Base-by-base conservation (phyloP, 257 asterid genomes). In the Orobanche coerulescens region DNA sequence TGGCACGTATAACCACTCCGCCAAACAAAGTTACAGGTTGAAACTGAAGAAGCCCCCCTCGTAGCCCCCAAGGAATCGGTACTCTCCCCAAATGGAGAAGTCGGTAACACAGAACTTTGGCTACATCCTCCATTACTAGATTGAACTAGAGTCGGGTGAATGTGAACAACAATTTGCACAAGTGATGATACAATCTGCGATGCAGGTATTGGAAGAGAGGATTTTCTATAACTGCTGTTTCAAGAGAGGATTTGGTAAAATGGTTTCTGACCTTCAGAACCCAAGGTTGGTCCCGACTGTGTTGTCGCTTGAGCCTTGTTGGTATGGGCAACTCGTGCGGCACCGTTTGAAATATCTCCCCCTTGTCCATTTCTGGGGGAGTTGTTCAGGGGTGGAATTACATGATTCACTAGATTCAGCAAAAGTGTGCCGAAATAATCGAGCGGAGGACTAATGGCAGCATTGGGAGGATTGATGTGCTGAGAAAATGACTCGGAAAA, bases 1-100 rank as follows among this genome's bases (percentile, higher is more conserved):
- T 93, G 97, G 71, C 95, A 84, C 28, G 98, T 93, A 73, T 88
- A 93, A 55, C 95, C 94, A 67, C 97, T n/a, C n/a, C n/a, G n/a
- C n/a, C n/a, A n/a, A n/a, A n/a, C n/a, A n/a, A n/a, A n/a, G n/a
- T n/a, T n/a, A n/a, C n/a, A n/a, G n/a, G n/a, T n/a, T n/a, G n/a
- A n/a, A n/a, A n/a, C n/a, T n/a, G n/a, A n/a, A n/a, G n/a, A n/a
- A n/a, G n/a, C n/a, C n/a, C n/a, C n/a, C n/a, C n/a, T n/a, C n/a
- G n/a, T n/a, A n/a, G n/a, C n/a, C n/a, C n/a, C n/a, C n/a, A n/a
- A n/a, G n/a, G n/a, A n/a, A n/a, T n/a, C n/a, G n/a, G n/a, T n/a
- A n/a, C n/a, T n/a, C n/a, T n/a, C n/a, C n/a, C n/a, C n/a, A n/a
- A n/a, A n/a, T 5, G 98, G 97, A 75, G 98, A 93, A 64, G 98